Evolutionary conservation across 1,284 basidiomycete genomes (phyloP), one percentile per base, ranked within the genome.

Genomic region (Ustilago esculenta): DNA sequence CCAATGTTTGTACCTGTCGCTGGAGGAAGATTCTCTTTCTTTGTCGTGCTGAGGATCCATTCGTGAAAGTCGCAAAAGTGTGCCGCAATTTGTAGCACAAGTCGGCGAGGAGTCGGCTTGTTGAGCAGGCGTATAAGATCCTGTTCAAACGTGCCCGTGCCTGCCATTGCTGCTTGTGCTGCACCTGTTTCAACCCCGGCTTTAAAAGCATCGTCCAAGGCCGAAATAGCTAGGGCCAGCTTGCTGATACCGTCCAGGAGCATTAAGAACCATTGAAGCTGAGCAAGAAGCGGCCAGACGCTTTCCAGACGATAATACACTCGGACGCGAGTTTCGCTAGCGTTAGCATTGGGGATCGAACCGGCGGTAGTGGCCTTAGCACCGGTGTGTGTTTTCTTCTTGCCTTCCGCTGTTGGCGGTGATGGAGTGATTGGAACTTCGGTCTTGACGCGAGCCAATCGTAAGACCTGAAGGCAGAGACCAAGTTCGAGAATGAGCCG

Each of bases 271-370:
- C 69, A 68, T 40, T 72, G 64, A 8, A 72, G 41, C 33, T 72
- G 64, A 5, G 64, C 64, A 10, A 72, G 39, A 3, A 72, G 43
- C 2, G 69, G 53, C 69, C 69, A 72, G 1, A 72, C 55, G 27
- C 57, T 53, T 14, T 67, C 58, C 3, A 67, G 69, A 7, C 59
- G 63, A 35, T 72, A 72, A 49, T 67, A 57, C 23, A 71, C 51
- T 3, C 67, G 61, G 0, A 34, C 18, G n/a, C 48, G 47, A 3
- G 48, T 51, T 18, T 60, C 53, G 8, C 23, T 32, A 4, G 43
- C 33, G 14, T 18, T 32, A 4, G 43, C 33, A 10, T 14, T 37
- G n/a, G 35, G 15, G 10, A 32, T n/a, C 6, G 39, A 1, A 42
- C 41, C n/a, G n/a, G n/a, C n/a, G n/a, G n/a, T 30, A n/a, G 47